These are phyloP conservation scores for Hyparrhenia diplandra DNA, from an alignment of 176 grass and related monocot genomes.

Conservation along the genomic window DNA sequence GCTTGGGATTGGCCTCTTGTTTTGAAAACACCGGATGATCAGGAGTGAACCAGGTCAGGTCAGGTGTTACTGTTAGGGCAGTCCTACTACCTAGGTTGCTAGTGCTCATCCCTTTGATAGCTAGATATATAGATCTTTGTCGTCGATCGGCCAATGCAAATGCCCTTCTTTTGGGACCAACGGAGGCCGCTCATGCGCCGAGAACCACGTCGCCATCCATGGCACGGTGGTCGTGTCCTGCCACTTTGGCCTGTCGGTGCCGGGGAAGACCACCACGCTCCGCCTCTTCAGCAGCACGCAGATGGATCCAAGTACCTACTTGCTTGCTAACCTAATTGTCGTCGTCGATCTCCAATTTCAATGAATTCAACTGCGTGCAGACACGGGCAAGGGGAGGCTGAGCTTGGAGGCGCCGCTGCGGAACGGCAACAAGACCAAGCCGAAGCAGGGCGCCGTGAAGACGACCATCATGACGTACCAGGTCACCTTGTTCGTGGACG, in stretches of 20 bases:
- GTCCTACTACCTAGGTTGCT: too few relatives aligned
- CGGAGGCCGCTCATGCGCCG: neutral
- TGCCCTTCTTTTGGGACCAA: conserved; percentile 39
- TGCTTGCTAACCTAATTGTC: too few relatives aligned
- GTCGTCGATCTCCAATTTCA: neutral
- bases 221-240: conserved; percentile 61
- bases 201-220: conserved; percentile 32
- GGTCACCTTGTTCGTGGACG: conserved; percentile 39
- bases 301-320: conserved; percentile 63
- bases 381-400: conserved; percentile 56
- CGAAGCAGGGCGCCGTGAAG: conserved; percentile 33
- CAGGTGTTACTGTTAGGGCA: too few relatives aligned
- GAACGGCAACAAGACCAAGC: conserved; percentile 64
- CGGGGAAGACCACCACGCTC: conserved; percentile 54
- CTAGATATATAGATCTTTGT: too few relatives aligned
- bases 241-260: conserved; percentile 21
- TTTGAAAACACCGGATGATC: too few relatives aligned
- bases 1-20: too few relatives aligned
- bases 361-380: neutral
- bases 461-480: conserved; percentile 57
- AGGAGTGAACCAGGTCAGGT: too few relatives aligned
- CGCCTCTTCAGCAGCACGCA: conserved; percentile 70
- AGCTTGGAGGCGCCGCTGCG: conserved; percentile 47
- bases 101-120: too few relatives aligned
- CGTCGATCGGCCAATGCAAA: conserved; percentile 21